A percentile compares a stretch with the other conserved stretches of the same genome.
phyloP scores from a whole-genome alignment of 164 flowering plant genomes.

The Cinnamomum chago region DNA sequence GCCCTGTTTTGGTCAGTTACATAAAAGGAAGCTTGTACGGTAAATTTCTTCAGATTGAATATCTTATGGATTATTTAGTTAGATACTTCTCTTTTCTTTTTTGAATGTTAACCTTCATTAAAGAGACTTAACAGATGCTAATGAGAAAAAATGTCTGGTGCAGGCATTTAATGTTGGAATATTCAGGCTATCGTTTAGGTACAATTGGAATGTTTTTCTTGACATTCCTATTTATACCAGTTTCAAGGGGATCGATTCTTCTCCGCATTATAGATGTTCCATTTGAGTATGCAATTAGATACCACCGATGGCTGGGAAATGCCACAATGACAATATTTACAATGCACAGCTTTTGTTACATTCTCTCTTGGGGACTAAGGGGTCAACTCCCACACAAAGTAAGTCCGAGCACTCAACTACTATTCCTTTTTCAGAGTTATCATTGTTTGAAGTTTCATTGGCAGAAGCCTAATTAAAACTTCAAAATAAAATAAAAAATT shows the following conservation, averaged over 20 bases:
- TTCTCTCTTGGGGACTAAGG: constrained; percentile 55
- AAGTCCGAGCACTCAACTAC: constrained; percentile 19
- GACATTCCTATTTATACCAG: constrained; percentile 76
- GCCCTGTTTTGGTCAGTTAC: neutral
- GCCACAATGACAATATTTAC: constrained; percentile 80
- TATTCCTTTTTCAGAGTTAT: neutral
- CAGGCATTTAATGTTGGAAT: constrained; percentile 52
- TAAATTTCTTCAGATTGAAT: too few species aligned
- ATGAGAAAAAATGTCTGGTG: neutral
- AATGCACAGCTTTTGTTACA: constrained; percentile 64
- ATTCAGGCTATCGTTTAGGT: constrained; percentile 60
- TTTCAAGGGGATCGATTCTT: constrained; percentile 82
- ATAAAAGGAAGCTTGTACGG: neutral
- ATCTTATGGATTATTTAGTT: too few species aligned
- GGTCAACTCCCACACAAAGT: constrained; percentile 60
- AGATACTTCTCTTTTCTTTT: too few species aligned
- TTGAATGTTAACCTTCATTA: too few species aligned
- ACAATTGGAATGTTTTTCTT: constrained; percentile 65
- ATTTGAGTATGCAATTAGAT: constrained; percentile 88
- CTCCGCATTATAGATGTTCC: constrained; percentile 89
- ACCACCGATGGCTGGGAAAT: constrained; percentile 95
- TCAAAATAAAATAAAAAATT: too few species aligned
- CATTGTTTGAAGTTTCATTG: too few species aligned
- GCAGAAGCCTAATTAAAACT: too few species aligned
- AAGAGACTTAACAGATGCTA: too few species aligned